Conservation (phyloP, 805 yeast species). For the Saturnispora bothae region DNA sequence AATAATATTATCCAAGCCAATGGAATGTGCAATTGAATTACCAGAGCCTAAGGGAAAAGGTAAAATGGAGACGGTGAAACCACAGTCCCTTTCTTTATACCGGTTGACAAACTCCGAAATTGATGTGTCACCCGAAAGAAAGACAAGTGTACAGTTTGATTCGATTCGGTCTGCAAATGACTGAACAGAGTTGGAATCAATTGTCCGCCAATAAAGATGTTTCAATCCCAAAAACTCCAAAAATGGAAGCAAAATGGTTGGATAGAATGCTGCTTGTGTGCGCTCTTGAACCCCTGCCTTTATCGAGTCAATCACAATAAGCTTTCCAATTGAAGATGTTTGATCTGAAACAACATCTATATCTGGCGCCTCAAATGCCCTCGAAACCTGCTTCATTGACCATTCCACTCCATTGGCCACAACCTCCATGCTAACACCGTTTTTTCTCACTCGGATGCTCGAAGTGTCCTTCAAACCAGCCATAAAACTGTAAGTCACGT, state of each 20-base stretch:
- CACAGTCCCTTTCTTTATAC: neutral
- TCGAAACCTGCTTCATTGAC: too few species aligned
- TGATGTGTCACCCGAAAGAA: slow-evolving; percentile 84
- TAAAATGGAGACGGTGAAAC: slow-evolving; percentile 15
- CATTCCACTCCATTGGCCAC: too few species aligned
- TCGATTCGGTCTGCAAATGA: slow-evolving; percentile 19
- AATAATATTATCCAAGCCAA: slow-evolving; percentile 31
- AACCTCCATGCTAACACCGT: too few species aligned
- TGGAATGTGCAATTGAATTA: slow-evolving; percentile 63
- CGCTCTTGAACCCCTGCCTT: slow-evolving; percentile 37
- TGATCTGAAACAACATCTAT: too few species aligned
- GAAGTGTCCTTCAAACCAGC: too few species aligned
- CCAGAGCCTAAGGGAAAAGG: slow-evolving; percentile 78
- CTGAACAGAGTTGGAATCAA: slow-evolving; percentile 28
- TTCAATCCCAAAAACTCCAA: slow-evolving; percentile 28
- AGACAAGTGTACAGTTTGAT: slow-evolving; percentile 11
- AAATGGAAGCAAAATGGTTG: slow-evolving; percentile 36
- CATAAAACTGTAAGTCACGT: too few species aligned
- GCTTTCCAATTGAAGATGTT: neutral
- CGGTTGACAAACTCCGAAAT: slow-evolving; percentile 62
- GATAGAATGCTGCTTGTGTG: slow-evolving; percentile 28
- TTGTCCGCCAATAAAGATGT: slow-evolving; percentile 26
- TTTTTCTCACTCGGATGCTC: too few species aligned
- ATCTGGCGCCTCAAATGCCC: too few species aligned
- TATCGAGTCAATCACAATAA: slow-evolving; percentile 35